Base-by-base conservation (phyloP, 352 stramenopile species). In the Phytophthora citricola region DNA sequence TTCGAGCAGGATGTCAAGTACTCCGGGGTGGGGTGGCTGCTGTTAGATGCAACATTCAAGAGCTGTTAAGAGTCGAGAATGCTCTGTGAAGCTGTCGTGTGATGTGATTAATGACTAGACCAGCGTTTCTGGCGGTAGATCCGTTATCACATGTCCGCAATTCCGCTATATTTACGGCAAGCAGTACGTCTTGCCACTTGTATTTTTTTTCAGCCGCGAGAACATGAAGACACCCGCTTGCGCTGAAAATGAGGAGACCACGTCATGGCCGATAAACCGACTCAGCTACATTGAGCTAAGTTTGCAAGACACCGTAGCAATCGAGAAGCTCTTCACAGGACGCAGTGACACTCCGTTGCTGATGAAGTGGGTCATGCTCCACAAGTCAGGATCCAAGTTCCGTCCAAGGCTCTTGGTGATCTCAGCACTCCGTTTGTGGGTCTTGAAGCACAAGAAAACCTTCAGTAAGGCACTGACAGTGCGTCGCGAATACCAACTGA, bases 291-390 rank as follows among this genome's bases (percentile, higher is more conserved):
- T 84, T 9, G 81, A 92, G 49, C 61, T 90, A 20, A 81, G 73
- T 38, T 52, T 72, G 0, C 34, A 58, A 2, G 83, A 89, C 41
- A 66, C 82, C 1, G 41, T 58, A 2, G 59, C 47, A 3, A 59
- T 92, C 34, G 81, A 87, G 31, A 74, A 81, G 27, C 76, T 87
- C n/a, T 90, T 89, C 36, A 45, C 46, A 15, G n/a, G 41, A 17
- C 71, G 78, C 11, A 75, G 80, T 34, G 83, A 90, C 55, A 54
- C 74, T 0, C 81, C 83, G 0, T 17, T 82, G 52, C 41, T 90
- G 11, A 83, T 90, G 58, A 85, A 91, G 49, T 92, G 84, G 84
- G 69, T 87, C 34, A 73, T 89, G 60, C 31, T 79, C 6, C 78
- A 83, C 51, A 82, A 74, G 27, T 60, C 47, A n/a, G 45, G 59